phyloP scores from a whole-genome alignment of 1,284 basidiomycete genomes.

The Exobasidium rhododendri region DNA sequence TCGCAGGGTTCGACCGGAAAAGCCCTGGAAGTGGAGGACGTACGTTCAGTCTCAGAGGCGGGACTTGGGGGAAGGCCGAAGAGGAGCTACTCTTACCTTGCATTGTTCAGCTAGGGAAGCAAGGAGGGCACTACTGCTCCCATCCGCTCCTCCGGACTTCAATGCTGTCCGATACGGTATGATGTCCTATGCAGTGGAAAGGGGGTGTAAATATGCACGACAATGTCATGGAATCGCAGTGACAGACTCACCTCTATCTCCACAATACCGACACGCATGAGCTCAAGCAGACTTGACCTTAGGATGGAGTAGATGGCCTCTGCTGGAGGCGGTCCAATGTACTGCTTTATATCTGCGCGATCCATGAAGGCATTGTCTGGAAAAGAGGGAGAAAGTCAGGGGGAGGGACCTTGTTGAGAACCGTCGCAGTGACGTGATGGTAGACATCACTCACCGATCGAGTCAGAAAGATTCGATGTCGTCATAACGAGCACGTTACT shows the following conservation, averaged over 20 bases:
- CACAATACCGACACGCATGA: constrained; percentile 69
- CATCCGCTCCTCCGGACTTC: not conserved
- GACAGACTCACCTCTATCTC: not conserved
- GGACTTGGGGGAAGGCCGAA: not conserved
- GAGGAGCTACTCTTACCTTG: too few species aligned
- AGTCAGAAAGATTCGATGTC: constrained; percentile 89
- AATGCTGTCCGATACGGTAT: constrained; percentile 8
- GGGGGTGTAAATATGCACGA: too few species aligned
- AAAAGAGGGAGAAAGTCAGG: not conserved
- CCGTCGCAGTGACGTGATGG: constrained; percentile 4
- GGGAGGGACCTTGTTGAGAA: not conserved
- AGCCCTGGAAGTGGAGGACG: constrained; percentile 59
- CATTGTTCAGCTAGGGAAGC: constrained; percentile 65
- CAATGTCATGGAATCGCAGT: too few species aligned
- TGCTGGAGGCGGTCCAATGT: constrained; percentile 80
- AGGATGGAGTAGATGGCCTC: constrained; percentile 93
- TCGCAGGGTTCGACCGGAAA: constrained; percentile 85
- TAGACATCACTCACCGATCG: constrained; percentile 69
- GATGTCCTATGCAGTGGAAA: not conserved
- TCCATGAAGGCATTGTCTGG: constrained; percentile 91
- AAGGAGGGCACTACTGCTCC: not conserved
- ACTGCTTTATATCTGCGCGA: constrained; percentile 93
- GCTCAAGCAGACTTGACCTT: constrained; percentile 75
- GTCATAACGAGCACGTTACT: constrained; percentile 95
- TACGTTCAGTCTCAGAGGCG: constrained; percentile 1